Evolutionary conservation across 768 basidiomycete genomes (phyloP).

Genomic region (Gautieria morchelliformis): DNA sequence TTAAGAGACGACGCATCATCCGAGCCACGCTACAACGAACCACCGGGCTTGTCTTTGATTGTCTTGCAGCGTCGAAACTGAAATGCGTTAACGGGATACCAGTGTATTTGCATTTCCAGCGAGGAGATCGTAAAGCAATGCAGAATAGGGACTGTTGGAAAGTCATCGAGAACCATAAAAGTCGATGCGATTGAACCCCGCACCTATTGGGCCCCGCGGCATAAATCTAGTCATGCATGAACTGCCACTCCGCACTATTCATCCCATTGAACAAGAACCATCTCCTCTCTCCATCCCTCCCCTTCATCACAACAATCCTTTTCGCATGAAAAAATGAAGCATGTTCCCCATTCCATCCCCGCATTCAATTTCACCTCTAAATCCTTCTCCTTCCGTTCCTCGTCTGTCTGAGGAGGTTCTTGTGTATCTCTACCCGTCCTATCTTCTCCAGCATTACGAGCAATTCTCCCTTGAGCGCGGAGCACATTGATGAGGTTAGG

Average conservation of each 20-base stretch:
- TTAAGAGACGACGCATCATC: too few relatives aligned
- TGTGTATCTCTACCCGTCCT: slow-evolving; percentile 14
- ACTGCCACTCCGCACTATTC: slow-evolving; percentile 15
- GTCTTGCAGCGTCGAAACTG: too few relatives aligned
- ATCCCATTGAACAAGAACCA: slow-evolving; percentile 71
- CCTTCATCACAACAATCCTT: slow-evolving; percentile 59
- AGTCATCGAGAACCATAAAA: too few relatives aligned
- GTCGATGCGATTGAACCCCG: too few relatives aligned
- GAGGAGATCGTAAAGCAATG: too few relatives aligned
- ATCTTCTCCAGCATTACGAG: slow-evolving; percentile 15
- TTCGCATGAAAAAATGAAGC: slow-evolving; percentile 80
- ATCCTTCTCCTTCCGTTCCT: slow-evolving; percentile 50
- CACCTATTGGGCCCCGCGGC: too few relatives aligned
- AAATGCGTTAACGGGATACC: too few relatives aligned
- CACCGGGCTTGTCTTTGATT: too few relatives aligned
- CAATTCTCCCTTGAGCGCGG: slow-evolving; percentile 13
- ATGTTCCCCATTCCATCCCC: slow-evolving; percentile 94
- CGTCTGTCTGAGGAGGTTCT: slow-evolving; percentile 39
- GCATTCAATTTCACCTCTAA: slow-evolving; percentile 48
- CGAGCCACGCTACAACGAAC: too few relatives aligned
- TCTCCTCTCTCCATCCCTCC: slow-evolving; percentile 62
- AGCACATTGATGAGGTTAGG: slow-evolving; percentile 85
- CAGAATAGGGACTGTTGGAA: too few relatives aligned
- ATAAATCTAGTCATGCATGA: too few relatives aligned
- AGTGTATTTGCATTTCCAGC: too few relatives aligned